Evolutionary conservation across 164 flowering plant species (phyloP).

Genomic region (Tinospora cordifolia): DNA sequence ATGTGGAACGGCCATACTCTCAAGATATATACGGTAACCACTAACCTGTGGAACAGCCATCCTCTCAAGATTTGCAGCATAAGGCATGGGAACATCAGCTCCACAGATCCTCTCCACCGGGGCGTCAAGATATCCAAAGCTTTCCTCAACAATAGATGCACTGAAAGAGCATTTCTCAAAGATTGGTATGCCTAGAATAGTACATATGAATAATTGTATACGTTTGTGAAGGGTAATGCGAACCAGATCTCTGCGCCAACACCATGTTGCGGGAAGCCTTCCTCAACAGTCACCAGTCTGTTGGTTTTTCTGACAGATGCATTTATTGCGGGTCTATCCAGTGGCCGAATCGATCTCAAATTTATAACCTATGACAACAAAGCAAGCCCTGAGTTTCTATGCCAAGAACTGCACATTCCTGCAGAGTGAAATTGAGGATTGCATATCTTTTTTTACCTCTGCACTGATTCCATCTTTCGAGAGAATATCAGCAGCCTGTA

Average conservation of each 20-base stretch:
- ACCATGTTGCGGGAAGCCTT: conserved; percentile 97
- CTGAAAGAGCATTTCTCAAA: conserved; percentile 24
- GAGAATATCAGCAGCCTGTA: conserved; percentile 91
- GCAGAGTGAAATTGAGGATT: neutral
- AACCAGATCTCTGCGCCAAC: conserved; percentile 98
- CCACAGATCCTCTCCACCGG: conserved; percentile 88
- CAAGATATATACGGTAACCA: too few species aligned
- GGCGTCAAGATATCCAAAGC: conserved; percentile 90
- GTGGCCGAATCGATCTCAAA: conserved; percentile 87
- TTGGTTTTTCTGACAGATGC: conserved; percentile 90
- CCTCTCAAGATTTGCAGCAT: too few species aligned
- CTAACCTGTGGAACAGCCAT: too few species aligned
- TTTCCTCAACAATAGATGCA: conserved; percentile 75
- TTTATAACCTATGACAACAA: conserved; percentile 62
- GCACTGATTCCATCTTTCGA: conserved; percentile 88
- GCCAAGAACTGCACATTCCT: neutral
- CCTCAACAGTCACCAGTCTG: conserved; percentile 86
- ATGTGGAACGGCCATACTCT: too few species aligned
- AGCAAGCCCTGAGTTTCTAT: neutral
- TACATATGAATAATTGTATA: neutral
- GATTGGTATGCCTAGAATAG: neutral
- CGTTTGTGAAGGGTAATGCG: conserved; percentile 2
- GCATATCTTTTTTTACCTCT: conserved; percentile 54
- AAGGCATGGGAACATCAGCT: too few species aligned
- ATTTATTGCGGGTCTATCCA: conserved; percentile 76